Percentiles rank a stretch among this genome's conserved stretches.
phyloP scores from a whole-genome alignment of 139 green algal genomes.

The Chlorella sorokiniana region DNA sequence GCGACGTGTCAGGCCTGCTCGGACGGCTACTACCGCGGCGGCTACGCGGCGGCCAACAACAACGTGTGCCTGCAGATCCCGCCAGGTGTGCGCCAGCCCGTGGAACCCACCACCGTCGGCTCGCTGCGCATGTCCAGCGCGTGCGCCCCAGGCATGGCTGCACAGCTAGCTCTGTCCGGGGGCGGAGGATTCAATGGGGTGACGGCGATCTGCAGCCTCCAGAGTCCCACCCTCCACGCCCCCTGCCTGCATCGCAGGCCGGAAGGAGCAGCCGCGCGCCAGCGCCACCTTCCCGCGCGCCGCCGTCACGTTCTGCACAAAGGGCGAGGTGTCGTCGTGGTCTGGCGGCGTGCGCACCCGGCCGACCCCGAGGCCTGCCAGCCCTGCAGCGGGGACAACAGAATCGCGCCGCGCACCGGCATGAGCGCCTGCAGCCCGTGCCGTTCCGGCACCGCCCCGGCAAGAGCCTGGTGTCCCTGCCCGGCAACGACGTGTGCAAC shows the following conservation, averaged over 20 bases:
- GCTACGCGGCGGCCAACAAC: neutral
- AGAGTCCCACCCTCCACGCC: too few relatives aligned
- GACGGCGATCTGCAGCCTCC: too few relatives aligned
- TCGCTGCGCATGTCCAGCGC: too few relatives aligned
- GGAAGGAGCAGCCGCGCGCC: neutral
- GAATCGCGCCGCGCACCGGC: neutral
- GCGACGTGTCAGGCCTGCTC: neutral
- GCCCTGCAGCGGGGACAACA: neutral
- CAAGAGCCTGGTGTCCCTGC: neutral
- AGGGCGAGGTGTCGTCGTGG: slow-evolving; percentile 5
- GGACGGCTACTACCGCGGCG: slow-evolving; percentile 21
- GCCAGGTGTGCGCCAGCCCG: neutral
- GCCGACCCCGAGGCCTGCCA: slow-evolving; percentile 1
- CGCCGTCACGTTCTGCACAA: neutral
- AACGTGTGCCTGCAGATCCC: slow-evolving; percentile 17
- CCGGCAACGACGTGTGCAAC: slow-evolving; percentile 12
- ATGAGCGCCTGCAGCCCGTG: neutral
- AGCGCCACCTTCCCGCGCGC: neutral
- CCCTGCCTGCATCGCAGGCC: neutral
- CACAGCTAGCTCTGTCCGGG: neutral
- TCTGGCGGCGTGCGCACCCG: neutral
- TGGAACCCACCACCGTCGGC: too few relatives aligned
- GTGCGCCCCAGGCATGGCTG: neutral
- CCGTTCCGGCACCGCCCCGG: neutral
- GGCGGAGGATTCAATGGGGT: too few relatives aligned